Evolutionary conservation across 306 rosid species (phyloP), one percentile per base, ranked within the genome.

Genomic region (Cucurbita moschata): DNA sequence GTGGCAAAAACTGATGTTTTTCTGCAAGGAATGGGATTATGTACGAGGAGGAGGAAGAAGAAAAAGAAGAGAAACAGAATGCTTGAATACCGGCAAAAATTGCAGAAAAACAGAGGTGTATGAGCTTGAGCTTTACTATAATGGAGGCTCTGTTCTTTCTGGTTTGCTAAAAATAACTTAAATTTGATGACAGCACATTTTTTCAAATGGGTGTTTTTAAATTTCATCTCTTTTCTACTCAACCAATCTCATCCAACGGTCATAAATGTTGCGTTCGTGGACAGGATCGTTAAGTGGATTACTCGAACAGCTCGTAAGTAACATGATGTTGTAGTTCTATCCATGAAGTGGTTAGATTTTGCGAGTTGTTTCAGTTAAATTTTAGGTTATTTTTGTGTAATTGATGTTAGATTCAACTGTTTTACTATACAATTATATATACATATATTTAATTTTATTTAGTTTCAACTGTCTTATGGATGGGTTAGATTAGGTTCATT

Each of bases 31-130:
- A 76, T 75, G 82, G 46, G 71, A 74, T 4, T 46, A 35, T 44
- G 51, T 26, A 50, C 8, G 11, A 8, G 15, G 15, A 61, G 15
- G 77, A 61, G 0, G 38, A 65, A 62, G 50, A 71, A 56, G 66
- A 35, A 30, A 35, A 64, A 74, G 46, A 69, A 71, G 49, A 10
- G 49, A 44, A 44, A 44, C 49, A 44, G 49, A 44, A 44, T 44
- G 12, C 94, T 79, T 83, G 82, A 78, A 79, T 81, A 74, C 77
- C 84, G 96, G 90, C 75, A 73, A 77, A 47, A 73, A 68, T 37
- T 60, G 80, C 83, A 65, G 52, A 43, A 63, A 71, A 76, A 76
- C 35, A 81, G 77, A 79, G 77, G 80, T 73, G 75, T 51, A 50
- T n/a, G 16, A 67, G 71, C 52, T 65, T 40, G 71, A 65, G 39